Base-by-base conservation (phyloP, 495 filamentous ascomycete genomes). In the Penicillium subrubescens region DNA sequence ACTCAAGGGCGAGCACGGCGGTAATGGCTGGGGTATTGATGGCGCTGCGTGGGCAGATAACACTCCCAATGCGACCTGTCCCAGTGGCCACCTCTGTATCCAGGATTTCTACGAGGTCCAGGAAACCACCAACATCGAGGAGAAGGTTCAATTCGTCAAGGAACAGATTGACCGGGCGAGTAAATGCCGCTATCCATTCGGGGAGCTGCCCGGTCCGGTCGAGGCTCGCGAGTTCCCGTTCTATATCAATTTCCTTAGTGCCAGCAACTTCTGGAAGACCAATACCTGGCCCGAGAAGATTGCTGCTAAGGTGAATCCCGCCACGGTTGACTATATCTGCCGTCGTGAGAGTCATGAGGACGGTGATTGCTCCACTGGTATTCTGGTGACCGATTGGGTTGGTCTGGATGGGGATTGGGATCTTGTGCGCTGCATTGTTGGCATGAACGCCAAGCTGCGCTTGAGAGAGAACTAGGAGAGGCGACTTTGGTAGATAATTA, bases 101-200 rank as follows among this genome's bases (percentile, higher is more conserved):
- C 95, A 99, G 79, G 95, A 99, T 75, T 98, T 93, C 74, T 98
- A 94, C 82, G 94, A 96, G 70, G 89, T 99, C 19, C 75, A 89
- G 43, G 86, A 93, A 71, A 86, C 83, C 8, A 76, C 84, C 61
- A 91, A 90, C 62, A 93, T 99, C 61, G 81, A 87, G 53, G 86
- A 87, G 74, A 99, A 99, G 83, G 89, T 97, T 57, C 70, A 81
- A 48, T 87, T 88, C 65, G 87, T 88, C 43, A 84, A 81, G 52
- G 87, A 89, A 25, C 92, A 96, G 64, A 85, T 97, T 31, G 84
- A 88, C 71, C 87, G 93, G 6, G 87, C 94, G 0, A 87, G 87
- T 7, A 65, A 70, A 61, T 70, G 63, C 69, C 62, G 81, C 57
- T 75, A 87, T 73, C 71, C 83, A 63, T 79, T 75, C 34, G 74